These are phyloP conservation scores for Serendipita vermifera DNA, from an alignment of 768 basidiomycete species.

Conservation along the genomic window DNA sequence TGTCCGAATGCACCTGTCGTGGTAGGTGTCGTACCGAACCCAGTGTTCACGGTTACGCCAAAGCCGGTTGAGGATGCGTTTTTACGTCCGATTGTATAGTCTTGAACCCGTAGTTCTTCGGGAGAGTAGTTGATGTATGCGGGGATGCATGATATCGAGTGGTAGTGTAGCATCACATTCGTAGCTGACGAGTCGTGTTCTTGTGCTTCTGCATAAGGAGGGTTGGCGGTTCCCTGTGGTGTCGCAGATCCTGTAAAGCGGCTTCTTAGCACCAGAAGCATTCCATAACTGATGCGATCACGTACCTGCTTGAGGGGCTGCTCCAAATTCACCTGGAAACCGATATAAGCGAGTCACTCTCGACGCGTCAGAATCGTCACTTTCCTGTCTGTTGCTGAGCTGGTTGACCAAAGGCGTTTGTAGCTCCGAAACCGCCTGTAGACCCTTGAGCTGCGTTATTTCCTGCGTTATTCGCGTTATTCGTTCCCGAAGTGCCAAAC, in stretches of 20 bases:
- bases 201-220: constrained; percentile 40
- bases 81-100: constrained; percentile 63
- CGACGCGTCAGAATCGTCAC: neutral
- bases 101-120: constrained; percentile 69
- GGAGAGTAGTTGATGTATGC: constrained; percentile 68
- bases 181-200: constrained; percentile 54
- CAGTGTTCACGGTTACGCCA: constrained; percentile 30
- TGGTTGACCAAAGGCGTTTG: constrained; percentile 41
- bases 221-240: constrained; percentile 45
- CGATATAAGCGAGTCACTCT: neutral
- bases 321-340: constrained; percentile 20
- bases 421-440: constrained; percentile 76
- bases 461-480: too few relatives aligned
- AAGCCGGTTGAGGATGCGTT: constrained; percentile 41
- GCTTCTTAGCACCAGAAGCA: constrained; percentile 4
- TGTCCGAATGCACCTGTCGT: constrained; percentile 22
- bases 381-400: constrained; percentile 11
- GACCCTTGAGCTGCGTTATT: too few relatives aligned
- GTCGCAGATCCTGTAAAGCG: constrained; percentile 20
- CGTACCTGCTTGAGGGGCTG: constrained; percentile 18
- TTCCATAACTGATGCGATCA: constrained; percentile 11
- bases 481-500: too few relatives aligned
- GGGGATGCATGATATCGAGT: constrained; percentile 69
- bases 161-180: constrained; percentile 49
- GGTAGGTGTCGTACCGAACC: constrained; percentile 21